These are phyloP conservation scores for Amyloporia xantha DNA, from an alignment of 768 basidiomycete species.

Conservation along the genomic window DNA sequence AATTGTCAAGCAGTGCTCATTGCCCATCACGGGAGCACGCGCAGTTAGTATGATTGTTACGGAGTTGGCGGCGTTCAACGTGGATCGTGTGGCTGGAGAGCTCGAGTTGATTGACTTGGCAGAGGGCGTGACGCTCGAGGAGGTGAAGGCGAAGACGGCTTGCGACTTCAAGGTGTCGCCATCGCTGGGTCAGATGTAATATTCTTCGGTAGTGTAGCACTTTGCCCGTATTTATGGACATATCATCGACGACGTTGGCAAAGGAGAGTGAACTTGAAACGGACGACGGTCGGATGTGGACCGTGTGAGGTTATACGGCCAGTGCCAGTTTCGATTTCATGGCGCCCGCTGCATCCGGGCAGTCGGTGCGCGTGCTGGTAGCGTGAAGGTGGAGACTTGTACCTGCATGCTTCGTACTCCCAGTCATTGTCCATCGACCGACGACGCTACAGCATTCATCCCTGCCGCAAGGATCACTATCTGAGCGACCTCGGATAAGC, in stretches of 20 bases:
- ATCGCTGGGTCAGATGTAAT: slow-evolving; percentile 28
- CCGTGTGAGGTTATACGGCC: neutral
- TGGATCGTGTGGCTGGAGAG: slow-evolving; percentile 66
- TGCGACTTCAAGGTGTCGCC: slow-evolving; percentile 64
- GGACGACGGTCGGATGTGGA: neutral
- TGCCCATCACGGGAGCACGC: slow-evolving; percentile 83
- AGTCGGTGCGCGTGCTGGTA: neutral
- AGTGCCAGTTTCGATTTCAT: too few relatives aligned
- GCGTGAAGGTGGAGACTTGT: too few relatives aligned
- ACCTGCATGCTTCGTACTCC: neutral
- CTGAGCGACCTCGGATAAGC: neutral
- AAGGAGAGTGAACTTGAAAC: neutral
- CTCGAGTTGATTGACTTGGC: slow-evolving; percentile 76
- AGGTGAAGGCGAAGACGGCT: slow-evolving; percentile 77
- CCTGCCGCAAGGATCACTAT: neutral
- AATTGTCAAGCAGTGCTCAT: slow-evolving; percentile 69
- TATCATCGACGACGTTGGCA: neutral
- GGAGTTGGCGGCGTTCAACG: slow-evolving; percentile 82
- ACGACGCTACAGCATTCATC: neutral
- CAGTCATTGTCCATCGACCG: neutral
- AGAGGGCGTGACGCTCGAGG: slow-evolving; percentile 73
- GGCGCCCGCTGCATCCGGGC: neutral
- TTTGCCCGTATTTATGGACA: neutral
- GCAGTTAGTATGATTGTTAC: slow-evolving; percentile 88
- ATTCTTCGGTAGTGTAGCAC: neutral